A percentile compares a stretch with the other conserved stretches of the same genome.
phyloP scores from a whole-genome alignment of 306 rosid species.

The Vachellia pachyceras region DNA sequence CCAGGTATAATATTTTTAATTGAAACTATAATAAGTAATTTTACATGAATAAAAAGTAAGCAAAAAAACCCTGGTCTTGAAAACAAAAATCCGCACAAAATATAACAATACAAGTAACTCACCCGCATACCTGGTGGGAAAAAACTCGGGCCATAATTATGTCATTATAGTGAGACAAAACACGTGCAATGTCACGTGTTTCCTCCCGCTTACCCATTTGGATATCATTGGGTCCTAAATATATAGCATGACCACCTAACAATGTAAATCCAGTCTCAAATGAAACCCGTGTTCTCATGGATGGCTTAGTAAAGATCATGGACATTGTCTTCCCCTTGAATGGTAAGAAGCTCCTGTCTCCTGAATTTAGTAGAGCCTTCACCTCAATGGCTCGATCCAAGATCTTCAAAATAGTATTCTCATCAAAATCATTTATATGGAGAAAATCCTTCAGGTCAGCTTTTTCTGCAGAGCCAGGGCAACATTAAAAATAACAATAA shows the following conservation, averaged over 20 bases:
- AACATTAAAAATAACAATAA: neutral
- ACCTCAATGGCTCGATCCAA: constrained; percentile 83
- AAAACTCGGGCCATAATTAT: constrained; percentile 95
- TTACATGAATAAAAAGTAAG: neutral
- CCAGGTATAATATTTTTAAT: neutral
- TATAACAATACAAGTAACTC: constrained; percentile 45
- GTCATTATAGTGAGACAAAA: constrained; percentile 83
- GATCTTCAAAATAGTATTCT: constrained; percentile 74
- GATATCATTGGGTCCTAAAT: constrained; percentile 91
- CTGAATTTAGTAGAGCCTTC: constrained; percentile 80
- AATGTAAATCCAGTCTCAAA: constrained; percentile 88
- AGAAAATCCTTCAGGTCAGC: constrained; percentile 74
- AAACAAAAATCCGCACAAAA: constrained; percentile 24
- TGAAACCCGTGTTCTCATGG: constrained; percentile 95
- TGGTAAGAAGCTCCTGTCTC: constrained; percentile 81
- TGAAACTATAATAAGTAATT: neutral
- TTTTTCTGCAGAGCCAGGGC: constrained; percentile 46
- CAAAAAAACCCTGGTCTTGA: neutral
- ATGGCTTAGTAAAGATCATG: constrained; percentile 95
- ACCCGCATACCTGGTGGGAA: constrained; percentile 90
- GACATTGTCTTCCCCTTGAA: constrained; percentile 94
- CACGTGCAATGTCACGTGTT: constrained; percentile 93
- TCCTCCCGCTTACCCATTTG: constrained; percentile 99
- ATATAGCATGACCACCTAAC: constrained; percentile 93
- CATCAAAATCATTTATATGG: constrained; percentile 81